Conservation (phyloP, 2,329 filamentous ascomycete genomes). For the Zasmidium cellare region DNA sequence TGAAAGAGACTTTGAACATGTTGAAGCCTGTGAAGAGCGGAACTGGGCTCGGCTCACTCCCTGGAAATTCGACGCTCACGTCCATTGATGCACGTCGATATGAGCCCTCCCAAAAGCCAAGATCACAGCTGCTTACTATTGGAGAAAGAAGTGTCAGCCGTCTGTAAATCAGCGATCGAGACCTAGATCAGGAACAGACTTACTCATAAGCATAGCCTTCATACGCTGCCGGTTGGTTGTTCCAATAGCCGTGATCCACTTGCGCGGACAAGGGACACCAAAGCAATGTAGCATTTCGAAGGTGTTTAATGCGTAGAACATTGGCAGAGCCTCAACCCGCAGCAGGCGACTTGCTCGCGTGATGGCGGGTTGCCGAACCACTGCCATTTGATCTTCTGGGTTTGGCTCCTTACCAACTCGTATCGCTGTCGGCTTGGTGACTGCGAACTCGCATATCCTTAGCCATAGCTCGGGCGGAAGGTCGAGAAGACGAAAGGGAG, state of each 20-base stretch:
- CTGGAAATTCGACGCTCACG: neutral
- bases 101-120: conserved; percentile 4
- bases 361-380: conserved; percentile 15
- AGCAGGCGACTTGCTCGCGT: conserved; percentile 17
- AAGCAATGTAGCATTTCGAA: conserved; percentile 17
- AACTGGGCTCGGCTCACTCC: neutral
- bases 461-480: conserved; percentile 22
- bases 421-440: conserved; percentile 6
- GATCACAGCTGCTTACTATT: neutral
- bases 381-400: conserved; percentile 4
- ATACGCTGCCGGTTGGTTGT: conserved; percentile 5
- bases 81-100: conserved; percentile 4
- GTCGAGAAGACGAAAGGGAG: conserved; percentile 21
- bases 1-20: conserved; percentile 2
- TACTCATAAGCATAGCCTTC: conserved; percentile 6
- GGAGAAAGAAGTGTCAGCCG: neutral
- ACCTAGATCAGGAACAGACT: neutral
- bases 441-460: conserved; percentile 16
- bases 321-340: conserved; percentile 13
- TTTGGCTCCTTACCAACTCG: conserved; percentile 12
- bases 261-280: conserved; percentile 16
- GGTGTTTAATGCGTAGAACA: conserved; percentile 14
- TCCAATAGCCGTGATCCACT: conserved; percentile 14
- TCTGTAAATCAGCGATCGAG: no score
- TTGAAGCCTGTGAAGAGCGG: neutral